These are phyloP conservation scores for Aspergillus terreus DNA, from an alignment of 2,329 filamentous ascomycete species.

Conservation along the genomic window DNA sequence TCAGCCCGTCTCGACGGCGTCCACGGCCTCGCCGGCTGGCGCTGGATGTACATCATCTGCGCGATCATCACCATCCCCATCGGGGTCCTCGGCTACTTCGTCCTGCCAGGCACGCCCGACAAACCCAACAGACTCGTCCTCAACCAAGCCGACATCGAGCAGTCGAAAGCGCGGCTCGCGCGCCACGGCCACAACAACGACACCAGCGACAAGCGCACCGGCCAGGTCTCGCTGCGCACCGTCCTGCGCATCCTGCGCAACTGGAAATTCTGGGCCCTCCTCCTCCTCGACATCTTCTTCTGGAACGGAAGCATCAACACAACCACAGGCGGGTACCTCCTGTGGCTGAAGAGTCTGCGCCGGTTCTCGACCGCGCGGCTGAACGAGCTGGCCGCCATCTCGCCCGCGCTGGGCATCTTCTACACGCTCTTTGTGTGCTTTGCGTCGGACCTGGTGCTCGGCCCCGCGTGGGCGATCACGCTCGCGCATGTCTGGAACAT, in stretches of 20 bases:
- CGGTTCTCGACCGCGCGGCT: slow-evolving; percentile 46
- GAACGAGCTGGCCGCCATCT: slow-evolving; percentile 52
- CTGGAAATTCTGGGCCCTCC: slow-evolving; percentile 50
- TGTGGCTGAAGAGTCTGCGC: slow-evolving; percentile 57
- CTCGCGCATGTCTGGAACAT: slow-evolving; percentile 50
- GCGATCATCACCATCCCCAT: slow-evolving; percentile 55
- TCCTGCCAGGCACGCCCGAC: slow-evolving; percentile 52
- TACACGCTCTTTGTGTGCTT: slow-evolving; percentile 55
- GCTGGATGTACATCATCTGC: slow-evolving; percentile 58
- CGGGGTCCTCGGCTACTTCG: slow-evolving; percentile 48
- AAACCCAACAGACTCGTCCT: slow-evolving; percentile 49
- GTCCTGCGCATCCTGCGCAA: slow-evolving; percentile 37
- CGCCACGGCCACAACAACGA: slow-evolving; percentile 37
- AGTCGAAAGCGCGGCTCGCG: slow-evolving; percentile 46
- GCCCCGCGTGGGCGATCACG: slow-evolving; percentile 55
- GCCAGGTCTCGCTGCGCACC: slow-evolving; percentile 23
- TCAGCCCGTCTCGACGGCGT: slow-evolving; percentile 42
- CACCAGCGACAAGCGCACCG: slow-evolving; percentile 16
- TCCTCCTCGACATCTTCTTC: slow-evolving; percentile 53
- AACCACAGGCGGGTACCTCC: slow-evolving; percentile 48
- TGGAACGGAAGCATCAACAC: slow-evolving; percentile 53
- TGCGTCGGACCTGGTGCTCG: slow-evolving; percentile 51
- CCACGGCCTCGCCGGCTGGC: slow-evolving; percentile 47
- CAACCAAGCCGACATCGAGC: slow-evolving; percentile 44
- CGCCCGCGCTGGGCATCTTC: slow-evolving; percentile 55